Evolutionary conservation across 2,329 filamentous ascomycete species (phyloP).

Genomic region (Scedosporium aurantiacum): DNA sequence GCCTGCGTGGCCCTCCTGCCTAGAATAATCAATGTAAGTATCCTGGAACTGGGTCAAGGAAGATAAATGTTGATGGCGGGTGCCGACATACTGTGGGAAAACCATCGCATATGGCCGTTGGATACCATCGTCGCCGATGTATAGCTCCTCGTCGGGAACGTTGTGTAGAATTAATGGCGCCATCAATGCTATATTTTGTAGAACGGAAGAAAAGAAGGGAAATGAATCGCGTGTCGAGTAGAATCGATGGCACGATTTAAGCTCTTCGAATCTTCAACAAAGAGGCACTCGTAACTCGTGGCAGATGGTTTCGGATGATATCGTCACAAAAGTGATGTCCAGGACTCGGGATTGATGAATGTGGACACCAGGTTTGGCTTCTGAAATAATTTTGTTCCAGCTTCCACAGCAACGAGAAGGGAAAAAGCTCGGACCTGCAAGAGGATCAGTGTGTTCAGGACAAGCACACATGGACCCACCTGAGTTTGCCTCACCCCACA

Average conservation of each 20-base stretch:
- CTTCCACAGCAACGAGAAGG: background rate
- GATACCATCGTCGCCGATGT: slow-evolving; percentile 53
- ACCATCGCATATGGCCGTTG: slow-evolving; percentile 57
- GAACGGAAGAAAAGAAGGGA: background rate
- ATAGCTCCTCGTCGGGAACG: slow-evolving; percentile 57
- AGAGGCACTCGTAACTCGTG: background rate
- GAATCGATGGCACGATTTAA: background rate
- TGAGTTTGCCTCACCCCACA: no score
- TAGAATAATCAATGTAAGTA: slow-evolving; percentile 15
- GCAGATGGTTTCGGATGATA: background rate
- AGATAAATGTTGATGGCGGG: background rate
- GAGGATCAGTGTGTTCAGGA: background rate
- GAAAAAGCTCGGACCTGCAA: no score
- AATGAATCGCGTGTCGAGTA: background rate
- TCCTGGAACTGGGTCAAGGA: background rate
- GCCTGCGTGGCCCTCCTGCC: slow-evolving; percentile 40
- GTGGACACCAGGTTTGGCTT: background rate
- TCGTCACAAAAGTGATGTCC: background rate
- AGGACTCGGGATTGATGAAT: background rate
- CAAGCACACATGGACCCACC: no score
- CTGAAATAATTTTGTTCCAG: background rate
- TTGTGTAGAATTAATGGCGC: slow-evolving; percentile 57
- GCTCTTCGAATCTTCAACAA: background rate
- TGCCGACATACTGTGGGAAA: slow-evolving; percentile 44
- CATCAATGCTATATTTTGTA: slow-evolving; percentile 28